A percentile compares a stretch with the other conserved stretches of the same genome.
Evolutionary conservation across 108 stramenopile genomes (phyloP).

Genomic region (Phaeodactylum tricornutum): DNA sequence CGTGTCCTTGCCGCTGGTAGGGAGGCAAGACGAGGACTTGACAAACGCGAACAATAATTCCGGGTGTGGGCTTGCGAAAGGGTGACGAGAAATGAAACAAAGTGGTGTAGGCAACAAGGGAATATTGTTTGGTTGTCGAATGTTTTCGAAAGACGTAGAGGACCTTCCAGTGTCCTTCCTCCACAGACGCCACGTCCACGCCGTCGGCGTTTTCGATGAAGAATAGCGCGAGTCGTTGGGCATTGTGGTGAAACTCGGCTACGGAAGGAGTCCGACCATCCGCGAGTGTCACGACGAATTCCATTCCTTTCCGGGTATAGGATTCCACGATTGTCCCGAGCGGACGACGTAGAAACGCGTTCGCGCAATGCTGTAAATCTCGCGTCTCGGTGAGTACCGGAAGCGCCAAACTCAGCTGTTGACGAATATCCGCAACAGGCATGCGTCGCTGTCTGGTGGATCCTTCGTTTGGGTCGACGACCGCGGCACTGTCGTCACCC

Average conservation of each 20-base stretch:
- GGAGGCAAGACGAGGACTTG: slow-evolving; percentile 69
- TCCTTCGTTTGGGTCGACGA: slow-evolving; percentile 36
- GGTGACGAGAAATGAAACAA: slow-evolving; percentile 65
- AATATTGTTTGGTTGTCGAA: slow-evolving; percentile 17
- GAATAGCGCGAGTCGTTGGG: slow-evolving; percentile 56
- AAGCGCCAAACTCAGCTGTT: slow-evolving; percentile 7
- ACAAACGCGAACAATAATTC: slow-evolving; percentile 57
- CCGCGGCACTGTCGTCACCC: slow-evolving; percentile 2
- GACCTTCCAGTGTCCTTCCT: slow-evolving; percentile 55
- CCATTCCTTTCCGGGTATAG: slow-evolving; percentile 14
- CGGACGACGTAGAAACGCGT: slow-evolving; percentile 16
- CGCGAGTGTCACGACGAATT: slow-evolving; percentile 56
- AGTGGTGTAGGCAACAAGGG: slow-evolving; percentile 66
- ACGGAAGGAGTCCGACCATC: slow-evolving; percentile 27
- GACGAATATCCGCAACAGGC: slow-evolving; percentile 8
- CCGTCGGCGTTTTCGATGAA: slow-evolving; percentile 73
- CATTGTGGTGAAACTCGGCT: slow-evolving; percentile 41
- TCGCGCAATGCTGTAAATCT: neutral
- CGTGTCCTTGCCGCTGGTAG: slow-evolving; percentile 75
- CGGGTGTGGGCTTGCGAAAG: slow-evolving; percentile 66
- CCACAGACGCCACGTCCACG: slow-evolving; percentile 33
- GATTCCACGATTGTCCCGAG: slow-evolving; percentile 16
- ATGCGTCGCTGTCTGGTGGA: slow-evolving; percentile 27
- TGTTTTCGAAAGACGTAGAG: slow-evolving; percentile 63
- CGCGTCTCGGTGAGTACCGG: slow-evolving; percentile 6